Conservation (phyloP, 192 early-diverging fungal genomes). For the Backusella parvicylindrica region DNA sequence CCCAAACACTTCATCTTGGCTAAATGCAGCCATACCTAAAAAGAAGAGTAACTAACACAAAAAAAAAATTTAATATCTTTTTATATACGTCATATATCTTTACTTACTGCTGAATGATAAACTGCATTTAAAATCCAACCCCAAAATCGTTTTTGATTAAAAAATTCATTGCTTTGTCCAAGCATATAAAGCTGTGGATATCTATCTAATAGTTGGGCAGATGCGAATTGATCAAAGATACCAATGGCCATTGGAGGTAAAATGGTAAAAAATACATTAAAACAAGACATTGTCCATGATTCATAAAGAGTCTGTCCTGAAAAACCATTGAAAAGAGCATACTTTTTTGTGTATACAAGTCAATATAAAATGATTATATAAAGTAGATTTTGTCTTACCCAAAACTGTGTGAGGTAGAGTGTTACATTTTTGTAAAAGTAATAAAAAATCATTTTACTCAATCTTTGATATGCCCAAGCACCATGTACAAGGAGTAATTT, state of each 20-base stretch:
- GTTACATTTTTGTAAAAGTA: slow-evolving; percentile 98
- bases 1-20: slow-evolving; percentile 60
- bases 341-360: slow-evolving; percentile 3
- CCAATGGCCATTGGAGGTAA: slow-evolving; percentile 90
- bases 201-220: slow-evolving; percentile 78
- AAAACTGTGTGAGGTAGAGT: slow-evolving; percentile 94
- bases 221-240: slow-evolving; percentile 90
- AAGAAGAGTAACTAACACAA: slow-evolving; percentile 59
- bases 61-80: neutral
- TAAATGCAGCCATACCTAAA: slow-evolving; percentile 61
- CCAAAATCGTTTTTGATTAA: slow-evolving; percentile 89
- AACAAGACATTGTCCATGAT: slow-evolving; percentile 88
- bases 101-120: slow-evolving; percentile 75
- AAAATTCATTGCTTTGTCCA: slow-evolving; percentile 41
- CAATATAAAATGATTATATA: neutral
- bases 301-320: slow-evolving; percentile 94
- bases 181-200: slow-evolving; percentile 91
- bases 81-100: neutral
- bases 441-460: slow-evolving; percentile 93
- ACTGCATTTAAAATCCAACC: slow-evolving; percentile 90
- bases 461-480: slow-evolving; percentile 87
- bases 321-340: slow-evolving; percentile 85
- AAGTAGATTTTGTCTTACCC: slow-evolving; percentile 45
- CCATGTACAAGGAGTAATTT: slow-evolving; percentile 95
- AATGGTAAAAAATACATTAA: slow-evolving; percentile 90